Base-by-base conservation (phyloP, 345 rosid genomes). In the Noccaea bulbosa region DNA sequence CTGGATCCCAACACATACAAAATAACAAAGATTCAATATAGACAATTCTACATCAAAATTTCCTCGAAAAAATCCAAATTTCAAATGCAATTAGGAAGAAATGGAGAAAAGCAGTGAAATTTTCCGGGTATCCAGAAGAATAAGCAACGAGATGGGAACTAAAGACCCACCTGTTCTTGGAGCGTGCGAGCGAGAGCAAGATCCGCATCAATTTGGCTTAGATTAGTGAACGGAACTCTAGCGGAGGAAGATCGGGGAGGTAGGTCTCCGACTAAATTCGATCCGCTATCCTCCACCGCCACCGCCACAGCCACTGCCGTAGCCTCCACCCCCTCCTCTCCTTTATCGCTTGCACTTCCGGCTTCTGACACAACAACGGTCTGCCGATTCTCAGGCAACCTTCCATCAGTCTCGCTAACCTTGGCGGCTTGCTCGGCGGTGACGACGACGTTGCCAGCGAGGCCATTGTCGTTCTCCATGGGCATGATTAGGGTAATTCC, bases 131-230 rank as follows among this genome's bases (percentile, higher is more conserved):
- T 43, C 39, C 54, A 54, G 10, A 53, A 72, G 34, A 5, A 41
- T 1, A 70, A 22, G 45, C 32, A 37, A 27, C 49, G 46, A 10
- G 7, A 49, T 33, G 22, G 5, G 24, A 7, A 47, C 34, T 43
- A 32, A 33, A 37, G 34, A 46, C 0, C 5, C 10, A 93, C 98
- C 92, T 92, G 98, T 51, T 92, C 99, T 77, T 91, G 98, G 9
- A 89, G 93, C 62, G 89, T 81, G 14, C 96, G 89, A 22, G 98
- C 97, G 47, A 92, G 99, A 67, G 91, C 96, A 30, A 85, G 92
- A 84, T 92, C 97, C 39, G 99, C 93, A 69, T 94, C 98, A 48
- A 87, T 85, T 82, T 89, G 98, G 65, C 86, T 85, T 14, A 91
- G 86, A 75, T 83, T 73, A 74, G 89, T 80, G 71, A 94, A 94